A percentile compares a stretch with the other conserved stretches of the same genome.
phyloP scores from a whole-genome alignment of 257 asterid species.

The Solanum lycopersicoides region DNA sequence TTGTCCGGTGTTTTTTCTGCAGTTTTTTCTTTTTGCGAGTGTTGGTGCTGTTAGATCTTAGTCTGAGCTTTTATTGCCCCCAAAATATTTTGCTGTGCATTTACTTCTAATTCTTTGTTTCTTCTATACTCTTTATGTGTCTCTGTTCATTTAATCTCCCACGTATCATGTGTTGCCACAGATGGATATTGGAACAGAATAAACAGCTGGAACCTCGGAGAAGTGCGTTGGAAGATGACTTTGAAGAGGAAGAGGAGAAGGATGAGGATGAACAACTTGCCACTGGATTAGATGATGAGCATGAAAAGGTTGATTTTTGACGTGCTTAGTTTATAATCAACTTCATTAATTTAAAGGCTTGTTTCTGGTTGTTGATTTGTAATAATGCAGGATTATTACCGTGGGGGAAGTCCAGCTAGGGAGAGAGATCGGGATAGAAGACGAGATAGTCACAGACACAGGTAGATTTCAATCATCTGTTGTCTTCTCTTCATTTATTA shows the following conservation, averaged over 20 bases:
- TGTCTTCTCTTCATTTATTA: neutral
- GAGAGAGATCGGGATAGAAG: conserved; percentile 85
- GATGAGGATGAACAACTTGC: conserved; percentile 75
- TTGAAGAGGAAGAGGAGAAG: conserved; percentile 96
- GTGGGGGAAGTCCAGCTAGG: conserved; percentile 67
- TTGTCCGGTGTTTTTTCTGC: neutral
- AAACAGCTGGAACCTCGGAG: conserved; percentile 77
- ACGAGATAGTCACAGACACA: conserved; percentile 76
- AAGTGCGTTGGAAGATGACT: conserved; percentile 98
- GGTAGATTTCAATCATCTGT: conserved; percentile 24
- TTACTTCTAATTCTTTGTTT: neutral
- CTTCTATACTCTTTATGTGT: neutral
- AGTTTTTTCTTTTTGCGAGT: neutral
- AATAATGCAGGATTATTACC: conserved; percentile 53
- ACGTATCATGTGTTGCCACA: conserved; percentile 10
- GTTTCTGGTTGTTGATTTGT: neutral
- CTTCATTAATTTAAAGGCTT: neutral
- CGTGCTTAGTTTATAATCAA: neutral
- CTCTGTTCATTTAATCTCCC: neutral
- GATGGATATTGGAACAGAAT: conserved; percentile 71
- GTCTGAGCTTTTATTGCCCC: neutral
- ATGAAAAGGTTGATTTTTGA: conserved; percentile 49
- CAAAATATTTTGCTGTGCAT: neutral
- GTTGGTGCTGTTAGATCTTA: neutral
- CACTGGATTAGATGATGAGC: conserved; percentile 45